Base-by-base conservation (phyloP, 106 monocot species). In the Chionographis japonica region DNA sequence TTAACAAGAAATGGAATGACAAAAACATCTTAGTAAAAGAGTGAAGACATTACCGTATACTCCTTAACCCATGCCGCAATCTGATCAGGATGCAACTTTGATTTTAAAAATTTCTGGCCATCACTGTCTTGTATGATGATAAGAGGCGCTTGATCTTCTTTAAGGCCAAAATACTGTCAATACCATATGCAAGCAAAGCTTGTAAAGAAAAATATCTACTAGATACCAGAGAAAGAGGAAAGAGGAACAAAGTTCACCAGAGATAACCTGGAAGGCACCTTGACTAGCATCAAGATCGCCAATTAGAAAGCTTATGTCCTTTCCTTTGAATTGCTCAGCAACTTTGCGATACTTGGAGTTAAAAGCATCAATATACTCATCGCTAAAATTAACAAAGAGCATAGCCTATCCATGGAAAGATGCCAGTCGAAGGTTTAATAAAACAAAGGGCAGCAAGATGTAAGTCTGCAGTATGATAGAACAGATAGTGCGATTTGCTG, bases 241-340 rank as follows among this genome's bases (percentile, higher is more conserved):
- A 63, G 16, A 1, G 16, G 12, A 63, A 70, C 18, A 43, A 40
- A 6, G 38, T 19, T 73, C 4, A 13, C 53, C 9, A 58, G 9
- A 37, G 66, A 62, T 76, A 74, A 97, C 97, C 97, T 97, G 78
- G 55, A 97, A 81, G 43, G 92, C 92, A 61, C 82, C 77, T 68
- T 87, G 58, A 61, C 82, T 87, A 20, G 84, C 80, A 6, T 92
- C 87, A 84, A 89, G 52, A 71, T 92, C 92, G 71, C 89, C 92
- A 60, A 97, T 65, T 64, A 97, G 62, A 81, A 92, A 97, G 61
- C 76, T 84, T 53, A 92, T 54, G 4, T 74, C 68, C 63, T 84
- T 69, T 56, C 69, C 83, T 60, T 84, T 92, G 76, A 70, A 89
- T 7, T 54, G 55, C 55, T 74, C 53, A 51, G 89, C 97, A 69